These are phyloP conservation scores for Actinidia arguta DNA, from an alignment of 179 eudicot species.

Conservation along the genomic window DNA sequence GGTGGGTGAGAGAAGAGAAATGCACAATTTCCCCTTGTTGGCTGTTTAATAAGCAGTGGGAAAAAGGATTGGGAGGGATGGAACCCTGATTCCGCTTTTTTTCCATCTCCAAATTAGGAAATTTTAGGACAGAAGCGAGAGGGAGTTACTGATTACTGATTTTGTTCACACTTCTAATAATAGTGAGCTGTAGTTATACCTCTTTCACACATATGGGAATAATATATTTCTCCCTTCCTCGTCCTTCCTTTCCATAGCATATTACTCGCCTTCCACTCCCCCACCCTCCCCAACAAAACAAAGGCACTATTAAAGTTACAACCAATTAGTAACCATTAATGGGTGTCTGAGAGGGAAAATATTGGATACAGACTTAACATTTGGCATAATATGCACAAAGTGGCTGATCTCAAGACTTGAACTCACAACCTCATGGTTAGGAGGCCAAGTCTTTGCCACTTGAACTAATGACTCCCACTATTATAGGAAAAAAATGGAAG, in stretches of 20 bases:
- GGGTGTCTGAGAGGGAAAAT: too few species aligned
- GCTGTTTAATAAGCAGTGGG: neutral
- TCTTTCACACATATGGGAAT: neutral
- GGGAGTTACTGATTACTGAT: neutral
- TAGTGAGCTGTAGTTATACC: neutral
- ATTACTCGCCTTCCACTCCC: too few species aligned
- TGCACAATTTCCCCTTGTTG: neutral
- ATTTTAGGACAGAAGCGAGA: neutral
- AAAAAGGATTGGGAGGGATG: neutral
- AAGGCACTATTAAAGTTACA: too few species aligned
- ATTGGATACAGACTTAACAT: too few species aligned
- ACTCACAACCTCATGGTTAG: too few species aligned
- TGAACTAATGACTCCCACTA: too few species aligned
- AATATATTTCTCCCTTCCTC: neutral
- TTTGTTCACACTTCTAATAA: neutral
- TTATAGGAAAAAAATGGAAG: too few species aligned
- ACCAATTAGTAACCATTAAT: too few species aligned
- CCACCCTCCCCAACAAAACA: too few species aligned
- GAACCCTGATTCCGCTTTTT: neutral
- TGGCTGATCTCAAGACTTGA: too few species aligned
- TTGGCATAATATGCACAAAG: too few species aligned
- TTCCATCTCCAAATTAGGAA: neutral
- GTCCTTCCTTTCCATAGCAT: neutral
- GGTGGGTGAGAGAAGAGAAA: neutral
- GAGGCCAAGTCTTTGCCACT: too few species aligned